Percentiles rank a stretch among this genome's conserved stretches.
Evolutionary conservation across 73 alveolate species (phyloP).

Genomic region (Urostyla sp.): DNA sequence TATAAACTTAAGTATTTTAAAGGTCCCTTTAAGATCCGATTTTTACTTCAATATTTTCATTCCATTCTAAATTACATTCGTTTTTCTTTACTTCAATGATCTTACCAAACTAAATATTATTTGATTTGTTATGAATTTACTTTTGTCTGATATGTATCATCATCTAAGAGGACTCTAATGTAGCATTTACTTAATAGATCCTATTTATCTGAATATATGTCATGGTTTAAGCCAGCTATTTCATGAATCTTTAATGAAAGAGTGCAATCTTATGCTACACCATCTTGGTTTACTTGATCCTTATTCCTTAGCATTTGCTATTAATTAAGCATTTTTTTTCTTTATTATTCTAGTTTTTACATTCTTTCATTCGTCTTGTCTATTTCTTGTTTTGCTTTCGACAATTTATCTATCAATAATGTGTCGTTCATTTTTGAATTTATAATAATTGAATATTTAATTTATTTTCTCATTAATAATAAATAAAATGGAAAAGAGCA

Average conservation of each 20-base stretch:
- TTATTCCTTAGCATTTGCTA: background rate
- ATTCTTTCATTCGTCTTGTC: slow-evolving; percentile 35
- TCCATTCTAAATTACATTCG: slow-evolving; percentile 2
- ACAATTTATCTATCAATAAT: slow-evolving; percentile 30
- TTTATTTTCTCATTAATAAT: too few relatives aligned
- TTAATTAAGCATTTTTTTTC: slow-evolving; percentile 18
- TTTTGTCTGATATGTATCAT: slow-evolving; percentile 43
- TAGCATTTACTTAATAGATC: slow-evolving; percentile 34
- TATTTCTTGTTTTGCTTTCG: slow-evolving; percentile 32
- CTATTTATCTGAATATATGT: background rate
- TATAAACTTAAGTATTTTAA: background rate
- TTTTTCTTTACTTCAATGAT: background rate
- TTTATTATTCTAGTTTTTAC: slow-evolving; percentile 4
- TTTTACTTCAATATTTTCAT: slow-evolving; percentile 4
- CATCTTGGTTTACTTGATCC: background rate
- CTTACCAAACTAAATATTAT: slow-evolving; percentile 31
- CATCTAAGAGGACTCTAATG: slow-evolving; percentile 39
- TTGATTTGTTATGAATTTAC: background rate
- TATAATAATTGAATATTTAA: too few relatives aligned
- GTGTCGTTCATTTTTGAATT: too few relatives aligned
- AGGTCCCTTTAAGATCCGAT: slow-evolving; percentile 21
- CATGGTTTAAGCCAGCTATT: background rate
- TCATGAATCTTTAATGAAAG: background rate
- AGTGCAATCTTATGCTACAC: slow-evolving; percentile 16
- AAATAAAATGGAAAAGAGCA: too few relatives aligned